Conservation (phyloP, 805 yeast species). For the Scheffersomyces stipitis region DNA sequence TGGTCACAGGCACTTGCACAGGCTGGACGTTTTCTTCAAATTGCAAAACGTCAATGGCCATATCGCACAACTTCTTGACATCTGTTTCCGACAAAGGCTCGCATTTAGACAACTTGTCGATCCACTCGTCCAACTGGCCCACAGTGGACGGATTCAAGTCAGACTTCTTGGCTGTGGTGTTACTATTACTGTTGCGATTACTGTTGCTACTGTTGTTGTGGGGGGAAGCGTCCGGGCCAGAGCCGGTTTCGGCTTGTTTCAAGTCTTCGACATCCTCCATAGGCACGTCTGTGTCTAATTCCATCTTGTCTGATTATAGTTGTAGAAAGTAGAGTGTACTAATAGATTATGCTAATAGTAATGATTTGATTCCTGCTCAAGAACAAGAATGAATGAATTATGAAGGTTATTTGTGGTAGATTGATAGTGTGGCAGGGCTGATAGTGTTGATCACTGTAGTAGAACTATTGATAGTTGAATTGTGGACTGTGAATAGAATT, state of each 20-base stretch:
- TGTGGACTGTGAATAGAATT: too few species aligned
- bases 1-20: conserved; percentile 92
- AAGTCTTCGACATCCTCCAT: conserved; percentile 75
- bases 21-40: conserved; percentile 95
- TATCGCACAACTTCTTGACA: conserved; percentile 75
- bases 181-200: conserved; percentile 1
- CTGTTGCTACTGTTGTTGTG: conserved; percentile 22
- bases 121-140: conserved; percentile 83
- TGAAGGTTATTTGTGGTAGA: too few species aligned
- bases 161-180: conserved; percentile 24
- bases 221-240: conserved; percentile 14
- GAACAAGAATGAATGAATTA: too few species aligned
- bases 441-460: too few species aligned
- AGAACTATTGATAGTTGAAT: too few species aligned
- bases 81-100: conserved; percentile 80
- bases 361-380: too few species aligned
- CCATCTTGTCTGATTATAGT: too few species aligned
- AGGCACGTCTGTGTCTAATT: conserved; percentile 76
- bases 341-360: too few species aligned
- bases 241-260: conserved; percentile 18
- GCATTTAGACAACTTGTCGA: conserved; percentile 73
- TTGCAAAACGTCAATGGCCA: conserved; percentile 90
- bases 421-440: too few species aligned
- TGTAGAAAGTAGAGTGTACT: too few species aligned
- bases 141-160: conserved; percentile 41